A percentile compares a stretch with the other conserved stretches of the same genome.
Conservation (phyloP, 2,329 filamentous ascomycete genomes). For the Trichoderma sp. region DNA sequence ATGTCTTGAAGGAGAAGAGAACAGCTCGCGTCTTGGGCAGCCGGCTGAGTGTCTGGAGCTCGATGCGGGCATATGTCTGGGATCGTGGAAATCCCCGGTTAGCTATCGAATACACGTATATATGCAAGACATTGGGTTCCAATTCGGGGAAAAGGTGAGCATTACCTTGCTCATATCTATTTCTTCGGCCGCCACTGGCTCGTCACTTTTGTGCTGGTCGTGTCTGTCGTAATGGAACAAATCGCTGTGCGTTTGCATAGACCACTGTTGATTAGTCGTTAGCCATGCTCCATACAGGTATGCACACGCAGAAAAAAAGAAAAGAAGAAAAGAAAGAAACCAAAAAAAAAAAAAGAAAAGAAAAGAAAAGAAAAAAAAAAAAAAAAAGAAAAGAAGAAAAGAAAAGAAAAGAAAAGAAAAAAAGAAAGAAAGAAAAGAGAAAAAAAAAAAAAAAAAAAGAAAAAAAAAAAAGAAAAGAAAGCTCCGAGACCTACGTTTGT, state of each 20-base stretch:
- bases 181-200: not conserved
- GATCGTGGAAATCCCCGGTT: not conserved
- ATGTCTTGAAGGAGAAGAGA: constrained; percentile 56
- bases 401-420: not conserved
- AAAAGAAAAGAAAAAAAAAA: no score
- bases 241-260: constrained; percentile 41
- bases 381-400: not conserved
- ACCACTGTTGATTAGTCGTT: constrained; percentile 42
- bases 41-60: constrained; percentile 51
- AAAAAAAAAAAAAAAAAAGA: no score
- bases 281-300: no score
- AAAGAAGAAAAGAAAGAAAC: not conserved
- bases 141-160: not conserved
- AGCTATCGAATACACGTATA: not conserved
- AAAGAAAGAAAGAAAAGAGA: not conserved
- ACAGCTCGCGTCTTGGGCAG: constrained; percentile 46
- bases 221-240: constrained; percentile 38
- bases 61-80: constrained; percentile 38
- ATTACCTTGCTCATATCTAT: constrained; percentile 14
- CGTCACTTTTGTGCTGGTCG: constrained; percentile 33
- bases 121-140: not conserved
- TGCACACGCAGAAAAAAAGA: no score
- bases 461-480: no score
- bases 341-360: not conserved
- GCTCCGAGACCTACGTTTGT: constrained; percentile 41